Percentiles rank a stretch among this genome's conserved stretches.
These are phyloP conservation scores for Vaccinium vitisidaea DNA, from an alignment of 148 eudicot species.

Conservation along the genomic window DNA sequence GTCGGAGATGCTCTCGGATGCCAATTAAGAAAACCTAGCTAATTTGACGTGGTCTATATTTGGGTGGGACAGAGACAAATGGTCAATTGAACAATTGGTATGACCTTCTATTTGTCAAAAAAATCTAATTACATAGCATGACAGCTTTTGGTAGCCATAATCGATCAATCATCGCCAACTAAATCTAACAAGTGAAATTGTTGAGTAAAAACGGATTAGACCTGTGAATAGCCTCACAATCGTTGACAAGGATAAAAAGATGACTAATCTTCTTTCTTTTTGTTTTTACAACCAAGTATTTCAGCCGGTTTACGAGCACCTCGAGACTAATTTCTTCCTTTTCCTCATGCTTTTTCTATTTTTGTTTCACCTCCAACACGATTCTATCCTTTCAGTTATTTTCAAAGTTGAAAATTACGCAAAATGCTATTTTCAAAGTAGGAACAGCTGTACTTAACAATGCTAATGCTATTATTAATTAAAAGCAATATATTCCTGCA, in stretches of 20 bases:
- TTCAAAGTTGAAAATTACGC: neutral
- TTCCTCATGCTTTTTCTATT: neutral
- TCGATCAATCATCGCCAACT: neutral
- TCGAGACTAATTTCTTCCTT: neutral
- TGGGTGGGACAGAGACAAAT: too few relatives aligned
- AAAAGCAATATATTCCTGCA: neutral
- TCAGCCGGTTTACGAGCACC: too few relatives aligned
- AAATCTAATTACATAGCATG: neutral
- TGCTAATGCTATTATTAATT: neutral
- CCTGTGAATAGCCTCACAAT: neutral
- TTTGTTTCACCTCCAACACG: neutral
- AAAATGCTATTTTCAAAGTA: neutral
- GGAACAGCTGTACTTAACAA: neutral
- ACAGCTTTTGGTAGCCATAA: neutral
- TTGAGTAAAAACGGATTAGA: neutral
- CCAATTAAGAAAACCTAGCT: too few relatives aligned
- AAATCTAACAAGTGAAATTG: too few relatives aligned
- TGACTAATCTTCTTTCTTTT: neutral
- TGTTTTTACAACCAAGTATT: too few relatives aligned
- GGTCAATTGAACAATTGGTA: neutral
- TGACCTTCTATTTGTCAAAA: neutral
- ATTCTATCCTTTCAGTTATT: neutral
- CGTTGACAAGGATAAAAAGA: too few relatives aligned
- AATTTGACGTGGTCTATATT: too few relatives aligned
- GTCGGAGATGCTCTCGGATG: too few relatives aligned